Percentiles rank a stretch among this genome's conserved stretches.
Conservation (phyloP, 176 grass and related monocot genomes). For the Coix lacrymajobi region DNA sequence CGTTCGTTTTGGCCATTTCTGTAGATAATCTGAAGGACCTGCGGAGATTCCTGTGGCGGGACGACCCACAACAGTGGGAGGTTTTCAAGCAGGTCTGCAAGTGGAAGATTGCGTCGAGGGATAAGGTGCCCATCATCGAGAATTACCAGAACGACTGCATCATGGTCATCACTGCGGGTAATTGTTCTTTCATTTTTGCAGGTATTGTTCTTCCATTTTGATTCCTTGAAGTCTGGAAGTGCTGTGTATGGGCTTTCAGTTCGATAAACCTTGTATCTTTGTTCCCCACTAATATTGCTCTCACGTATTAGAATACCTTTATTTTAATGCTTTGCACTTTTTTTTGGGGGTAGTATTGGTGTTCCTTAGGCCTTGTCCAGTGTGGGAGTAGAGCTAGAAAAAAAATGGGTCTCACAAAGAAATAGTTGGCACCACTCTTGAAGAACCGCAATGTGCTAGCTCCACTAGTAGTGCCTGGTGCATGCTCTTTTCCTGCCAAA, state of each 20-base stretch:
- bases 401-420: too few species aligned
- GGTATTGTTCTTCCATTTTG: too few species aligned
- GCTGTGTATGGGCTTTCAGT: background rate
- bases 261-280: background rate
- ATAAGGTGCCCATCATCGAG: slow-evolving; percentile 81
- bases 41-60: slow-evolving; percentile 69
- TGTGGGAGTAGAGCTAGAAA: too few species aligned
- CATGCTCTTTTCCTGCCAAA: too few species aligned
- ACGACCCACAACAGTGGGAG: slow-evolving; percentile 58
- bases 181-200: background rate
- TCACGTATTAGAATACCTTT: background rate
- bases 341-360: slow-evolving; percentile 57
- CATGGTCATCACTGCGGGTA: slow-evolving; percentile 63
- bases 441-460: too few species aligned
- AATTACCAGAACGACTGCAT: slow-evolving; percentile 65
- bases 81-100: slow-evolving; percentile 91
- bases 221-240: background rate
- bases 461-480: too few species aligned
- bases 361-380: too few species aligned
- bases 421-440: too few species aligned
- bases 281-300: background rate
- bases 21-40: slow-evolving; percentile 82
- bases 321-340: background rate
- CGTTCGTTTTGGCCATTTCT: background rate
- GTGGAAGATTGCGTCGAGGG: slow-evolving; percentile 66